Evolutionary conservation across 768 basidiomycete species (phyloP).

Genomic region (Neoboletus magnificus): DNA sequence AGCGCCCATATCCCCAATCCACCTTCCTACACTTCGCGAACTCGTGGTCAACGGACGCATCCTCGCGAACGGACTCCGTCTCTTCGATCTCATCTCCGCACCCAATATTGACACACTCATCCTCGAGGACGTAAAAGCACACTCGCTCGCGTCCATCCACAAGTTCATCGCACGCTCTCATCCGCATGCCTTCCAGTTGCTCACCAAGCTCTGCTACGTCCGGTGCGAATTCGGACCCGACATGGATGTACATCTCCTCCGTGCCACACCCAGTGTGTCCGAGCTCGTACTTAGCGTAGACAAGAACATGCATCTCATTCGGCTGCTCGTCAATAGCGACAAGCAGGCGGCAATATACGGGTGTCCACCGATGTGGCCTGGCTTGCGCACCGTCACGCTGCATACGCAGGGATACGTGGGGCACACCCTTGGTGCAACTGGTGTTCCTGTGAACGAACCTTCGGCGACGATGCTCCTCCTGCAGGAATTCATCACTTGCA

Average conservation of each 20-base stretch:
- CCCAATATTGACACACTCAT: constrained; percentile 32
- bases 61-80: constrained; percentile 27
- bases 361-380: constrained; percentile 29
- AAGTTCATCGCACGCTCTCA: constrained; percentile 25
- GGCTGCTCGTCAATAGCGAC: constrained; percentile 34
- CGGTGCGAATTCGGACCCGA: constrained; percentile 32
- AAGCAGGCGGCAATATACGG: constrained; percentile 30
- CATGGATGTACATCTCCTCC: constrained; percentile 31
- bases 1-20: constrained; percentile 19
- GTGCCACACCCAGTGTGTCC: constrained; percentile 30
- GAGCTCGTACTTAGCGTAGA: constrained; percentile 33
- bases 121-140: constrained; percentile 30
- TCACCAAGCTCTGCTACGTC: constrained; percentile 27
- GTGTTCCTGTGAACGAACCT: constrained; percentile 28
- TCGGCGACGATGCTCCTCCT: constrained; percentile 29
- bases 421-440: constrained; percentile 13
- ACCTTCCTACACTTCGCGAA: constrained; percentile 27
- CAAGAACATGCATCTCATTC: constrained; percentile 27
- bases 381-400: constrained; percentile 24
- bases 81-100: constrained; percentile 31
- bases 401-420: constrained; percentile 30
- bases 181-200: constrained; percentile 28
- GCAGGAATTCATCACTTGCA: constrained; percentile 24
- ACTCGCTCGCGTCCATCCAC: constrained; percentile 28
- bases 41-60: constrained; percentile 31